Percentiles rank a stretch among this genome's conserved stretches.
phyloP scores from a whole-genome alignment of 1,139 yeast genomes.

The Debaryomyces robertsiae region DNA sequence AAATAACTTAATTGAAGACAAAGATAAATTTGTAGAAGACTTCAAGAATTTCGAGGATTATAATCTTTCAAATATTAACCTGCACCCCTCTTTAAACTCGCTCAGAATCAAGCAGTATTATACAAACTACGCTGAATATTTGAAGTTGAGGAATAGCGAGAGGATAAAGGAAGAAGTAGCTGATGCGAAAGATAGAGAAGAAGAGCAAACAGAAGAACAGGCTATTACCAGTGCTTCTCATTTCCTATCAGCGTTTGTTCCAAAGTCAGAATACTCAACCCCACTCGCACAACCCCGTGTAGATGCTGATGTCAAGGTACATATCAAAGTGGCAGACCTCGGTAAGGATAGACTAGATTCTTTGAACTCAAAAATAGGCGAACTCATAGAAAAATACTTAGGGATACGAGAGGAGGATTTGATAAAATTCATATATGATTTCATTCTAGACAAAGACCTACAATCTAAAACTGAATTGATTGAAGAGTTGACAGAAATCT shows the following conservation, averaged over 20 bases:
- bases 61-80: constrained; percentile 14
- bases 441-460: constrained; percentile 35
- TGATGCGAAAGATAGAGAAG: constrained; percentile 34
- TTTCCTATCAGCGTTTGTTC: constrained; percentile 2
- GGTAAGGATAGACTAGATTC: constrained; percentile 19
- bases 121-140: constrained; percentile 41
- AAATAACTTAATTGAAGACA: constrained; percentile 36
- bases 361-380: constrained; percentile 37
- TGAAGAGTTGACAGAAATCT: constrained; percentile 51
- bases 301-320: background rate
- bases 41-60: constrained; percentile 24
- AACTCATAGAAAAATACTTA: constrained; percentile 51
- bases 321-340: constrained; percentile 17
- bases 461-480: constrained; percentile 33
- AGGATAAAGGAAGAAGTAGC: constrained; percentile 36
- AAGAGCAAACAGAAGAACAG: constrained; percentile 18
- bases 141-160: constrained; percentile 33
- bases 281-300: background rate
- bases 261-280: constrained; percentile 1
- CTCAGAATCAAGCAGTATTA: constrained; percentile 27
- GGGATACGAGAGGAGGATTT: constrained; percentile 57
- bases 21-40: constrained; percentile 38
- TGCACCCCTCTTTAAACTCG: constrained; percentile 2
- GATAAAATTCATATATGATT: constrained; percentile 42
- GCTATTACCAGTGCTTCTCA: constrained; percentile 3